Evolutionary conservation across 768 basidiomycete genomes (phyloP).

Genomic region (Russula ochroleuca): DNA sequence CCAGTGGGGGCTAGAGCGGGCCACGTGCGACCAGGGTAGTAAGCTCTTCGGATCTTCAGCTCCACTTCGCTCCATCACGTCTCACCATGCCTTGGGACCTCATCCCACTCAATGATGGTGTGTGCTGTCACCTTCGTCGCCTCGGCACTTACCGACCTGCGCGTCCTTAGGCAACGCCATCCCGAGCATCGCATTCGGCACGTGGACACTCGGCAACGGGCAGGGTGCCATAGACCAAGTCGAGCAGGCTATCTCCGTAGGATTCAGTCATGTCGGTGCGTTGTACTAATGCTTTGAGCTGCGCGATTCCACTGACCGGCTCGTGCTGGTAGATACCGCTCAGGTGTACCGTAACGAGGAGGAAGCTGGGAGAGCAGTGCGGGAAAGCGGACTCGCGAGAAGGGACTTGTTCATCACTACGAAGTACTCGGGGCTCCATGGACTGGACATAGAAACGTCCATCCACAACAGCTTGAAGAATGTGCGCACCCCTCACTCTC

Average conservation of each 20-base stretch:
- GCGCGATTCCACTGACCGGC: background rate
- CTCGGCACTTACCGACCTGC: background rate
- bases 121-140: constrained; percentile 16
- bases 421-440: constrained; percentile 53
- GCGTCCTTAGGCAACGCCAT: constrained; percentile 39
- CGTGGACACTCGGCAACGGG: constrained; percentile 61
- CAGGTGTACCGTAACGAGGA: constrained; percentile 57
- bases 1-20: no score
- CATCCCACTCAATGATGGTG: constrained; percentile 60
- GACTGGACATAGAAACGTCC: constrained; percentile 50
- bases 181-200: constrained; percentile 58
- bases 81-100: constrained; percentile 54
- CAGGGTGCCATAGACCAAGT: constrained; percentile 50
- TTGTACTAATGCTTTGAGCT: background rate
- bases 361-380: constrained; percentile 47
- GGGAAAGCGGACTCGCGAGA: constrained; percentile 54
- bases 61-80: background rate
- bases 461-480: constrained; percentile 54
- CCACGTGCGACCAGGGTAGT: background rate
- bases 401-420: constrained; percentile 61
- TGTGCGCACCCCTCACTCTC: constrained; percentile 36
- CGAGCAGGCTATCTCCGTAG: constrained; percentile 56
- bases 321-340: constrained; percentile 47
- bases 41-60: background rate
- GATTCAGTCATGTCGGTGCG: constrained; percentile 59